These are phyloP conservation scores for Chaetomium sp. DNA, from an alignment of 2,329 filamentous ascomycete genomes.

Conservation along the genomic window DNA sequence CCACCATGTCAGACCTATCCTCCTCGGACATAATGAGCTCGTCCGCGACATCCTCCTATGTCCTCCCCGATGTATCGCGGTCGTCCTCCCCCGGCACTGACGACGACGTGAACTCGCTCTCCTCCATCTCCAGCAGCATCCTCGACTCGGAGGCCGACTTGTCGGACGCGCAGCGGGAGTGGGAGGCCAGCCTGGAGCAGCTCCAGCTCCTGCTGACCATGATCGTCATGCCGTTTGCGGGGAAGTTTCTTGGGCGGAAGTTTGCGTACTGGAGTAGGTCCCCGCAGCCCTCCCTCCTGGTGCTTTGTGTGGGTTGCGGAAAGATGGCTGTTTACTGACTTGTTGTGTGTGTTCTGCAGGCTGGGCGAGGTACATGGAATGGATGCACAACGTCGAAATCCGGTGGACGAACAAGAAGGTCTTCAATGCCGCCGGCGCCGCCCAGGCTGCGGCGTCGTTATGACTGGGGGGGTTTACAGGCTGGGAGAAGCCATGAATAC, in stretches of 20 bases:
- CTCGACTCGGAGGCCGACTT: conserved; percentile 57
- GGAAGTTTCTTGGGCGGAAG: conserved; percentile 92
- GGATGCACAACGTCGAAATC: conserved; percentile 82
- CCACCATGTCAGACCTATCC: conserved; percentile 23
- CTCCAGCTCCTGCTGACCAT: conserved; percentile 90
- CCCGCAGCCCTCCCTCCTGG: neutral
- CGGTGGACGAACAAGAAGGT: conserved; percentile 62
- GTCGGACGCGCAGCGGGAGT: conserved; percentile 90
- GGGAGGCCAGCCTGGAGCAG: conserved; percentile 92
- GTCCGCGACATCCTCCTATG: conserved; percentile 56
- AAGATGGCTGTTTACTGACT: conserved; percentile 17
- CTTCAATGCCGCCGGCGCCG: conserved; percentile 65
- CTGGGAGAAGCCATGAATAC: conserved; percentile 23
- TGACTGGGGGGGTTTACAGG: conserved; percentile 38
- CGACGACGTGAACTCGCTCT: conserved; percentile 65
- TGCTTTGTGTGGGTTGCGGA: neutral
- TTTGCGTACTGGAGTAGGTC: conserved; percentile 92
- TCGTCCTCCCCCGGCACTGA: conserved; percentile 39
- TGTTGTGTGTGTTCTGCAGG: conserved; percentile 53
- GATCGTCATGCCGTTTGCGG: conserved; percentile 89
- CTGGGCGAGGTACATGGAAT: conserved; percentile 93
- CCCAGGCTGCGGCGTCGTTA: conserved; percentile 61
- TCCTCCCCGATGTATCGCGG: conserved; percentile 52
- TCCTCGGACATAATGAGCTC: conserved; percentile 20
- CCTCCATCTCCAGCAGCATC: conserved; percentile 59